Conservation (phyloP, 2,329 filamentous ascomycete species). For the Phaeosphaeria sp. region DNA sequence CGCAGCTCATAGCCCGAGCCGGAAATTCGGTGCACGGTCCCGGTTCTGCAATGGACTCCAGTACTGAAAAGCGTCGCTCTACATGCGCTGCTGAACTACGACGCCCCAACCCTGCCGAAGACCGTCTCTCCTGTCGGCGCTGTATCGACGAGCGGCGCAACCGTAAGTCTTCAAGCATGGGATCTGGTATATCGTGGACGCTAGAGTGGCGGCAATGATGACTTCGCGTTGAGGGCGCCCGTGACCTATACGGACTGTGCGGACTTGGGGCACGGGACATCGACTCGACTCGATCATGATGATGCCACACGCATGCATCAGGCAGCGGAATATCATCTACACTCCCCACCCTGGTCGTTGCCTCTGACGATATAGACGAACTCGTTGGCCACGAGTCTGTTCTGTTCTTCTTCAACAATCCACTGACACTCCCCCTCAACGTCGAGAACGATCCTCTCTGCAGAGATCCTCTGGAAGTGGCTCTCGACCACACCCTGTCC, state of each 20-base stretch:
- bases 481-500: not conserved
- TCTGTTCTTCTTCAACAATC: not conserved
- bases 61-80: conserved; percentile 8
- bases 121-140: conserved; percentile 6
- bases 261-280: not conserved
- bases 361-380: not conserved
- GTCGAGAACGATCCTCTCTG: not conserved
- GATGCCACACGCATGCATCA: not conserved
- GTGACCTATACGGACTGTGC: not conserved
- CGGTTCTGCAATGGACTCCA: conserved; percentile 17
- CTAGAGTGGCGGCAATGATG: not conserved
- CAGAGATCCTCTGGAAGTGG: not conserved
- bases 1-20: not conserved
- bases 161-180: not conserved
- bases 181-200: not conserved
- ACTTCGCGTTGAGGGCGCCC: not conserved
- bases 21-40: not conserved
- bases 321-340: not conserved
- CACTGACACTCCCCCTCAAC: not conserved
- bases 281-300: not conserved
- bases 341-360: not conserved
- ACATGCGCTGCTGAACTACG: conserved; percentile 5
- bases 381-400: not conserved
- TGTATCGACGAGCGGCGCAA: not conserved
- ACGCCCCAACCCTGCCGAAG: conserved; percentile 12